Evolutionary conservation across 495 filamentous ascomycete genomes (phyloP).

Genomic region (Talaromyces wortmannii): DNA sequence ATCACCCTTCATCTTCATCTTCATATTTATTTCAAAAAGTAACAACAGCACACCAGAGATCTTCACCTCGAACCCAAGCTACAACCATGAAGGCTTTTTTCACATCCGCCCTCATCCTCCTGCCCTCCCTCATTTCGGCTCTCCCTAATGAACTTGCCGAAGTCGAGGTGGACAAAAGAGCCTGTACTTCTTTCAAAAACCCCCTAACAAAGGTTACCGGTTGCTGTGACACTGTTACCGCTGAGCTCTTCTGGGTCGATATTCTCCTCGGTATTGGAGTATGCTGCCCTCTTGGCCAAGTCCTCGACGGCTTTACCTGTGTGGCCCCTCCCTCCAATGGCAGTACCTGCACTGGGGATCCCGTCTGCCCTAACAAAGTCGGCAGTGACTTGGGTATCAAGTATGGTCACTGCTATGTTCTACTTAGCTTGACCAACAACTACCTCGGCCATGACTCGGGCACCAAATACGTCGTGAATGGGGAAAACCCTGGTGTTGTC

Average conservation of each 20-base stretch:
- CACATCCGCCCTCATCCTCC: background rate
- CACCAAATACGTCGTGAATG: slow-evolving; percentile 1
- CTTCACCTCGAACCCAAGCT: background rate
- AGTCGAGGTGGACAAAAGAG: background rate
- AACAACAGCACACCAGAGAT: background rate
- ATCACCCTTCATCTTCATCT: background rate
- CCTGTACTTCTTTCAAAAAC: slow-evolving; percentile 1
- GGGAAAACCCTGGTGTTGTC: slow-evolving; percentile 5
- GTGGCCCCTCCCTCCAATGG: background rate
- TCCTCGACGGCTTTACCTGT: slow-evolving; percentile 2
- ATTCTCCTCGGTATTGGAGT: slow-evolving; percentile 2
- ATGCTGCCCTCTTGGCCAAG: slow-evolving; percentile 2
- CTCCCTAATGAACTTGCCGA: background rate
- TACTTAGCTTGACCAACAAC: slow-evolving; percentile 2
- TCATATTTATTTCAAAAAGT: background rate
- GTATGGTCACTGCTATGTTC: slow-evolving; percentile 5
- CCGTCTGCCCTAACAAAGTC: slow-evolving; percentile 1
- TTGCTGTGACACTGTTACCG: background rate
- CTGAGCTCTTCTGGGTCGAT: slow-evolving; percentile 2
- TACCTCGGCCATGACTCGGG: slow-evolving; percentile 3
- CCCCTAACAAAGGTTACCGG: background rate
- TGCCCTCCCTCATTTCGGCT: background rate
- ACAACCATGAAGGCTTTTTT: background rate
- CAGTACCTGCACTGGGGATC: background rate
- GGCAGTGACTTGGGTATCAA: slow-evolving; percentile 2